These are phyloP conservation scores for Zygosaccharomyces kombuchaensis DNA, from an alignment of 805 yeast genomes.

Conservation along the genomic window DNA sequence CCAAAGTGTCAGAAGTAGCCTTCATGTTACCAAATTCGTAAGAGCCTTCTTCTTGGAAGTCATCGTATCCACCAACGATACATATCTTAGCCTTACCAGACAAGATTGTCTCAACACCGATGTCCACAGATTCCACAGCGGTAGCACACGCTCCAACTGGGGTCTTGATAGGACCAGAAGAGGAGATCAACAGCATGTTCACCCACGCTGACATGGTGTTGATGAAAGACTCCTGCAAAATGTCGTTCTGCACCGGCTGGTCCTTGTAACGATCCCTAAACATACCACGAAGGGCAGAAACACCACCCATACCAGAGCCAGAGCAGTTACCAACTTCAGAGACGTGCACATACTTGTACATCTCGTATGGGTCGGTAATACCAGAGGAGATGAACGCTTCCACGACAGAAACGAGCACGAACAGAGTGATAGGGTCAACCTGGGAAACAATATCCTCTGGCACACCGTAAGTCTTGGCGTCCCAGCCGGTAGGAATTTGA, in stretches of 20 bases:
- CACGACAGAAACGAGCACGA: constrained; percentile 86
- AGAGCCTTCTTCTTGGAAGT: constrained; percentile 98
- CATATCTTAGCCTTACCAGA: constrained; percentile 94
- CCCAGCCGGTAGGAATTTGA: constrained; percentile 99
- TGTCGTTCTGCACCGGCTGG: constrained; percentile 93
- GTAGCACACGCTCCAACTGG: constrained; percentile 99
- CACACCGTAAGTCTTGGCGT: constrained; percentile 91
- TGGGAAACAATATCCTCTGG: constrained; percentile 88
- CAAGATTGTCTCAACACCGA: constrained; percentile 89
- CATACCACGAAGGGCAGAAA: constrained; percentile 94
- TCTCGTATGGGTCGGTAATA: constrained; percentile 97
- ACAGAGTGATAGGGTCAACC: constrained; percentile 95
- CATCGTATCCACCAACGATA: constrained; percentile 98
- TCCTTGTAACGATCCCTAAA: constrained; percentile 92
- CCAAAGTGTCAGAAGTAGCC: constrained; percentile 87
- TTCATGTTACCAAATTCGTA: constrained; percentile 98
- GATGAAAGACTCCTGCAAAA: constrained; percentile 95
- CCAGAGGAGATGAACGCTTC: constrained; percentile 94
- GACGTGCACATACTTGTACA: constrained; percentile 96
- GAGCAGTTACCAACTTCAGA: constrained; percentile 99
- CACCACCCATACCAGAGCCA: constrained; percentile 99
- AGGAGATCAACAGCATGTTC: constrained; percentile 91
- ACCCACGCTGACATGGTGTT: constrained; percentile 99
- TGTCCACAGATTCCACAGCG: constrained; percentile 94
- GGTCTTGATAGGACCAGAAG: constrained; percentile 98